Evolutionary conservation across 352 stramenopile species (phyloP), one percentile per base, ranked within the genome.

Genomic region (Phytopythium mirpurense): DNA sequence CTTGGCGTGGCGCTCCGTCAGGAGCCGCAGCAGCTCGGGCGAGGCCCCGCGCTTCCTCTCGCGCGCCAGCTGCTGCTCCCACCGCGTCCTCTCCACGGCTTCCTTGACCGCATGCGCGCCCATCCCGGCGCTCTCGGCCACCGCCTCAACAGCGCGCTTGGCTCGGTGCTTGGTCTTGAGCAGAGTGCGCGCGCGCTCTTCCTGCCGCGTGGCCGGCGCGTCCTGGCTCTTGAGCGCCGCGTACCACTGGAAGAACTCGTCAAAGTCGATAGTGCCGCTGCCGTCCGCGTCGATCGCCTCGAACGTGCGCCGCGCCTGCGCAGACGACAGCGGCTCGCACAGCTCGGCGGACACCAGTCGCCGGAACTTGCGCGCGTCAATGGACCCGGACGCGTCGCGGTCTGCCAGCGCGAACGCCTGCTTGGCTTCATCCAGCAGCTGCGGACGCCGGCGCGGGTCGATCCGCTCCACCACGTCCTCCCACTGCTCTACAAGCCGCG

Each of bases 181-280:
- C 24, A 77, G 21, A 2, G 62, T 64, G 4, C 58, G 52, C 10
- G 57, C 59, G 32, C 70, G 70, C 23, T 74, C 70, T 36, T 70
- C 66, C 34, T 80, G 53, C 12, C 56, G 16, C 0, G 64, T 75
- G 27, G 53, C 16, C 23, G 63, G 67, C 31, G 69, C 69, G 38
- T 80, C 70, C 54, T 80, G 70, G 47, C 67, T 76, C n/a, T 74
- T 80, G 18, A 76, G 61, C 6, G 59, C 63, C 8, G 67, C 70
- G 40, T 80, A 80, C 70, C 70, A 80, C 31, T 65, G 41, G 48
- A 77, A 80, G 47, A 80, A 80, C 57, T 80, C 70, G 43, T 70
- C 45, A 47, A 80, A 74, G 38, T 77, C 67, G 41, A 80, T 74
- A 36, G 63, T 68, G 14, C 67, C 70, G 42, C 67, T 80, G 31